Percentiles rank a stretch among this genome's conserved stretches.
Conservation (phyloP, 345 rosid genomes). For the Rhodamnia argentea region DNA sequence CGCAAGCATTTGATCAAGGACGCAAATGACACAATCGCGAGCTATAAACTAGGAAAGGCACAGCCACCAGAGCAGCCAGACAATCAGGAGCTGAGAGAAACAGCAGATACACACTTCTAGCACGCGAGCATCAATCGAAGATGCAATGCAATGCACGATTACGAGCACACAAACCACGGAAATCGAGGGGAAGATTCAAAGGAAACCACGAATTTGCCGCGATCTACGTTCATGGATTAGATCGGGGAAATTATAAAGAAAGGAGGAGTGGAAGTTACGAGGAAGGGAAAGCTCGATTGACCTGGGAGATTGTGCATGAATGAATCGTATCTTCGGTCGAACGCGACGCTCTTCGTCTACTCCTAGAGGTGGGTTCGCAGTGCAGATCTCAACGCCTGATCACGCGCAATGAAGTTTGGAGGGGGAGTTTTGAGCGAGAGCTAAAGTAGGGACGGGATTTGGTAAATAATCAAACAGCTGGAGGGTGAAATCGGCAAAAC, state of each 20-base stretch:
- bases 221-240: background rate
- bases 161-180: background rate
- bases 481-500: background rate
- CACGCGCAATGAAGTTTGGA: background rate
- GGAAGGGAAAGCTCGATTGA: background rate
- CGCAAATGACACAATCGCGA: background rate
- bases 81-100: background rate
- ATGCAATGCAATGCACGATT: background rate
- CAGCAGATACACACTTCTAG: background rate
- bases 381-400: background rate
- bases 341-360: background rate
- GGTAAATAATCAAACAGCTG: background rate
- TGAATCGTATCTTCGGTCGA: background rate
- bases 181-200: too few species aligned
- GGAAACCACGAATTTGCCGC: background rate
- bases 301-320: background rate
- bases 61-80: background rate
- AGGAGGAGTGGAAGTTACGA: background rate
- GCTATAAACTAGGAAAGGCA: background rate
- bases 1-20: background rate
- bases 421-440: background rate
- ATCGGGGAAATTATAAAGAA: background rate
- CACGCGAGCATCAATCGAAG: background rate
- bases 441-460: background rate
- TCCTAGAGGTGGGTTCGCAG: background rate